Evolutionary conservation across 805 yeast species (phyloP).

Genomic region (Ogataea kodamae): DNA sequence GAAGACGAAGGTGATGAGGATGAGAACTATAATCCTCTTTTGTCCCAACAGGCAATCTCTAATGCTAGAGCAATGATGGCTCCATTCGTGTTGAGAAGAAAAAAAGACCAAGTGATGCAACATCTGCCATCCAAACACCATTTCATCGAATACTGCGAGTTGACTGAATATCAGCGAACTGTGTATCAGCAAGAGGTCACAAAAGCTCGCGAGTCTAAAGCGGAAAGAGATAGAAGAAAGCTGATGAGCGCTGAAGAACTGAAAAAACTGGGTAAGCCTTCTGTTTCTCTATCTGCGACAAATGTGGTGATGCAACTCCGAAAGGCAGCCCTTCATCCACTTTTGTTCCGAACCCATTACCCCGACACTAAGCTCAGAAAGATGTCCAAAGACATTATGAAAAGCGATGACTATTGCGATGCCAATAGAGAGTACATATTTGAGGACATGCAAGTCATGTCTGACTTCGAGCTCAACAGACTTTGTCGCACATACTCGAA

Average conservation of each 20-base stretch:
- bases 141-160: constrained; percentile 58
- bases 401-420: constrained; percentile 69
- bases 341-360: constrained; percentile 69
- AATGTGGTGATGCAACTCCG: constrained; percentile 85
- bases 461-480: constrained; percentile 80
- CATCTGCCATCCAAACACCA: constrained; percentile 81
- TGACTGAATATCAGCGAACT: constrained; percentile 49
- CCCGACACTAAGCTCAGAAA: constrained; percentile 48
- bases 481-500: constrained; percentile 70
- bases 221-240: constrained; percentile 44
- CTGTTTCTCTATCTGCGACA: constrained; percentile 37
- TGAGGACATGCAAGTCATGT: constrained; percentile 95
- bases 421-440: constrained; percentile 75
- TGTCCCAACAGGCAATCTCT: constrained; percentile 86
- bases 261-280: constrained; percentile 32
- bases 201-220: constrained; percentile 37
- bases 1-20: constrained; percentile 31
- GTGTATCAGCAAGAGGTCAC: constrained; percentile 63
- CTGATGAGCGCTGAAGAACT: constrained; percentile 30
- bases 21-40: constrained; percentile 64
- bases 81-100: constrained; percentile 90
- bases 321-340: constrained; percentile 90
- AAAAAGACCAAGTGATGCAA: constrained; percentile 85
- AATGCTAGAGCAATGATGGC: constrained; percentile 98
- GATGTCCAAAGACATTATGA: constrained; percentile 79